Evolutionary conservation across 139 green algal genomes (phyloP).

Genomic region (Chloropicon primus): DNA sequence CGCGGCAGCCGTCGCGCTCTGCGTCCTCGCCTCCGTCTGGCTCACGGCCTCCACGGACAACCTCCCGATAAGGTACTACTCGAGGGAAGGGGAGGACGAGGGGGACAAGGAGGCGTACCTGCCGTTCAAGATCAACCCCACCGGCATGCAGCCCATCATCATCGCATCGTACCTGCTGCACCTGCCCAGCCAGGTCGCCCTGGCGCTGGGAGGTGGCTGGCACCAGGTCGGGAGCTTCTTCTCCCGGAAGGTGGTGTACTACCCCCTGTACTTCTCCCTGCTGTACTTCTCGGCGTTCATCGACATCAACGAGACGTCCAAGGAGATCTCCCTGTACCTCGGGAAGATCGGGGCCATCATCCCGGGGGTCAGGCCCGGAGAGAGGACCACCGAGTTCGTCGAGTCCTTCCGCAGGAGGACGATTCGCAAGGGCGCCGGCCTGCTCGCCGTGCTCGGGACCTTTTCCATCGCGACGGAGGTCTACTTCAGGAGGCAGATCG

Average conservation of each 20-base stretch:
- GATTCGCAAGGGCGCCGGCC: neutral
- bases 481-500: neutral
- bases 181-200: neutral
- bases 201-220: neutral
- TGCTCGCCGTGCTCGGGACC: neutral
- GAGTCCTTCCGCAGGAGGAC: neutral
- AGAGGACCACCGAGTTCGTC: neutral
- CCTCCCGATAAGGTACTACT: neutral
- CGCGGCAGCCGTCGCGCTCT: neutral
- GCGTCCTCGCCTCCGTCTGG: neutral
- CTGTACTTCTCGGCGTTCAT: neutral
- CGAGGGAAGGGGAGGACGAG: neutral
- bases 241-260: neutral
- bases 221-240: neutral
- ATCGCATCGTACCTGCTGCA: constrained; percentile 4
- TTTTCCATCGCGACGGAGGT: neutral
- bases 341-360: neutral
- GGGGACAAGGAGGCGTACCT: neutral
- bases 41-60: neutral
- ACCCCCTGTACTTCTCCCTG: neutral
- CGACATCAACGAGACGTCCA: neutral
- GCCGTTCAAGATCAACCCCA: constrained; percentile 12
- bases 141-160: constrained; percentile 9
- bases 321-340: neutral
- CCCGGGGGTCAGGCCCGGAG: neutral